Percentiles rank a stretch among this genome's conserved stretches.
These are phyloP conservation scores for Lactarius pseudohatsudake DNA, from an alignment of 768 basidiomycete genomes.

Conservation along the genomic window DNA sequence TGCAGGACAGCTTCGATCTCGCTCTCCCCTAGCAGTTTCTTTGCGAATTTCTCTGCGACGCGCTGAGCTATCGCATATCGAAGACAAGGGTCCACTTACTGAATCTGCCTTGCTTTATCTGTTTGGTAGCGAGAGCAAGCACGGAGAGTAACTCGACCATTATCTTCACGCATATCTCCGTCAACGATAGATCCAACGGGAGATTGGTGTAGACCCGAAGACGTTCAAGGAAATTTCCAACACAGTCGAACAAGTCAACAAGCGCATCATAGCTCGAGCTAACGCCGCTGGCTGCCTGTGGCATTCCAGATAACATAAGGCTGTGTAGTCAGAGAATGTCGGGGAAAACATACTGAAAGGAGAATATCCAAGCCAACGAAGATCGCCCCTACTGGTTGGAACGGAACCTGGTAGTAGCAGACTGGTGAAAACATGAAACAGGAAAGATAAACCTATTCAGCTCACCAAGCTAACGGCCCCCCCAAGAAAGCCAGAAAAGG, in stretches of 20 bases:
- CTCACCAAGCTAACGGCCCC: not conserved
- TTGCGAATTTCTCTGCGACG: slow-evolving; percentile 3
- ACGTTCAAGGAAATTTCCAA: too few species aligned
- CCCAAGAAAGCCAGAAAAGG: not conserved
- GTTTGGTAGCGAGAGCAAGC: too few species aligned
- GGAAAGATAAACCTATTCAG: not conserved
- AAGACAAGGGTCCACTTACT: not conserved
- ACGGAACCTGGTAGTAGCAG: not conserved
- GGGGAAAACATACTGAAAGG: not conserved
- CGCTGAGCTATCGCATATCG: not conserved
- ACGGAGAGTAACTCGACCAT: too few species aligned
- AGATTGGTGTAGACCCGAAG: not conserved
- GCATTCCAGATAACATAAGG: not conserved
- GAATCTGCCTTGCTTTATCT: not conserved
- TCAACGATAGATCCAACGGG: not conserved
- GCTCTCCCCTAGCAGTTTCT: slow-evolving; percentile 9
- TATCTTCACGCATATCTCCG: not conserved
- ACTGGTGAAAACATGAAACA: not conserved
- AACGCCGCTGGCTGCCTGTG: not conserved
- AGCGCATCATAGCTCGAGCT: too few species aligned
- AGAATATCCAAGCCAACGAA: not conserved
- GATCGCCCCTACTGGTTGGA: not conserved
- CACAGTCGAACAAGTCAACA: too few species aligned
- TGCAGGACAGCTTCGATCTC: slow-evolving; percentile 8
- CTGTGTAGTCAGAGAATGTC: not conserved